A percentile compares a stretch with the other conserved stretches of the same genome.
These are phyloP conservation scores for Moesziomyces parantarcticus DNA, from an alignment of 1,284 basidiomycete genomes.

Conservation along the genomic window DNA sequence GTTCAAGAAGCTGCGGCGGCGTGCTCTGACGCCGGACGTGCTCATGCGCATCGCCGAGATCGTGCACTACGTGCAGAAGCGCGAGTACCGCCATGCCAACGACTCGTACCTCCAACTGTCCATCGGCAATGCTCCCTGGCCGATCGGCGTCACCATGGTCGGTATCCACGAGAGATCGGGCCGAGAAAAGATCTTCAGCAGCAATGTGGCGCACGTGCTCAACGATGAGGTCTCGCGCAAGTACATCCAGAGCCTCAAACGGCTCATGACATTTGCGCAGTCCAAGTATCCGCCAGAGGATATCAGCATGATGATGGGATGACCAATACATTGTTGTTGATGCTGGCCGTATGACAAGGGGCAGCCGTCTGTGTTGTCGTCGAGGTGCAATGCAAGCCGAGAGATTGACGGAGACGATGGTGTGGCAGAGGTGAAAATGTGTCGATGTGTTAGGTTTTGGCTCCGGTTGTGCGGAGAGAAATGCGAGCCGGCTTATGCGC, in stretches of 20 bases:
- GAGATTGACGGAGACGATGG: too few relatives aligned
- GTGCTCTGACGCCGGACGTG: constrained; percentile 86
- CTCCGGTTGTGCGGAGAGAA: not conserved
- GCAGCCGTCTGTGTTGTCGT: too few relatives aligned
- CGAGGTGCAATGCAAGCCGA: too few relatives aligned
- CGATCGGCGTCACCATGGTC: constrained; percentile 99
- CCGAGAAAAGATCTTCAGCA: constrained; percentile 93
- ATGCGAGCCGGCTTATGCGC: too few relatives aligned
- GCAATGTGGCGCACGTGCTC: constrained; percentile 95
- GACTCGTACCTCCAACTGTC: constrained; percentile 95
- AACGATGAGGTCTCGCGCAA: constrained; percentile 99
- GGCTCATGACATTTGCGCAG: constrained; percentile 71
- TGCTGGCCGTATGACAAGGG: too few relatives aligned
- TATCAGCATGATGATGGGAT: constrained; percentile 60
- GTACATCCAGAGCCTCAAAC: constrained; percentile 97
- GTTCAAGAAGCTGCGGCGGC: constrained; percentile 86
- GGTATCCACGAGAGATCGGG: constrained; percentile 98
- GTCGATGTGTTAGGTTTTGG: not conserved
- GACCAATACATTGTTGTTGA: too few relatives aligned
- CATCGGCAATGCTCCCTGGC: constrained; percentile 99
- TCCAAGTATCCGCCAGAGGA: constrained; percentile 56
- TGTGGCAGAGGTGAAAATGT: not conserved
- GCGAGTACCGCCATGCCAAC: constrained; percentile 93
- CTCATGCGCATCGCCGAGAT: constrained; percentile 91
- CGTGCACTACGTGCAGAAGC: constrained; percentile 92